Base-by-base conservation (phyloP, 805 yeast species). In the Suhomyces sp. region DNA sequence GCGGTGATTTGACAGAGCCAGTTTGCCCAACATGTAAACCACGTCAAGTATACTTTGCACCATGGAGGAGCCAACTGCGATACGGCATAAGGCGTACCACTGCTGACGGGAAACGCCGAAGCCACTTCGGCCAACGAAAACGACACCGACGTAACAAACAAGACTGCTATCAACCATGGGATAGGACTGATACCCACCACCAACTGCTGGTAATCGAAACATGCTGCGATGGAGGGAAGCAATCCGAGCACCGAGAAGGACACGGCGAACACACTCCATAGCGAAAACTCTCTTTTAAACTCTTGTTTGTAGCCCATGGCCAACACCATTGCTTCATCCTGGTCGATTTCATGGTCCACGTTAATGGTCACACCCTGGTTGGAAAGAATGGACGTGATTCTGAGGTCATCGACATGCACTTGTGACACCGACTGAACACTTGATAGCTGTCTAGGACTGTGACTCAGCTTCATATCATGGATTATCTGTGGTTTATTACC, bases 81-180 rank as follows among this genome's bases (percentile, higher is more conserved):
- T 1, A 85, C 85, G 54, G 90, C 88, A 59, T 85, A 86, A 47
- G 87, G 87, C 7, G 87, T 77, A 46, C 90, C 90, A 26, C 87
- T 82, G 9, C 86, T 75, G 6, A 87, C 84, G 40, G 90, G 90
- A 70, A 81, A 82, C 5, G 87, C 83, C 24, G 83, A 76, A 10
- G 87, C 79, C 31, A 85, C 73, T 62, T 86, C 90, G 0, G 88
- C 87, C 80, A 86, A 73, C 17, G 85, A 77, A 44, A 77, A 70
- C 10, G 87, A 87, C 46, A 85, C 88, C 4, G 78, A 73, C 49
- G 80, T 71, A 50, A 86, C 77, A 40, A 85, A 82, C 33, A 76
- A 53, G 70, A 82, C 73, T 38, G 85, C 86, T 15, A 83, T 67
- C 22, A 85, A 60, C 89, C 78, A 79, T 5, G 87, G 82, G 46